phyloP scores from a whole-genome alignment of 73 alveolate species.

The Stentor roeselii region DNA sequence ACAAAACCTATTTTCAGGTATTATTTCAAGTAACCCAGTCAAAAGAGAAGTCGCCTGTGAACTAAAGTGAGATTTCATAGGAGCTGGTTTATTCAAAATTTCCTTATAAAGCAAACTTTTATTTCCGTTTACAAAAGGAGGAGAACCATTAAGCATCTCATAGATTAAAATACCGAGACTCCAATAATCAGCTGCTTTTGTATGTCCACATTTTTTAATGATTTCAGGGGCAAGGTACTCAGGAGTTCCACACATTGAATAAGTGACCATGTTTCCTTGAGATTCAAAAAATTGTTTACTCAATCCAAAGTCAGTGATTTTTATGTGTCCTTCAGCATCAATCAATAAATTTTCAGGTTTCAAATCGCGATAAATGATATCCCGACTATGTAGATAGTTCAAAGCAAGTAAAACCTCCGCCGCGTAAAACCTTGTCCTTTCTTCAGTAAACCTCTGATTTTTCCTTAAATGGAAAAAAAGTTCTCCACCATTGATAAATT shows the following conservation, averaged over 20 bases:
- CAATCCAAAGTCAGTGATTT: conserved; percentile 90
- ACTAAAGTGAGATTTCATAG: conserved; percentile 63
- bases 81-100: conserved; percentile 68
- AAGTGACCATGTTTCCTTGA: conserved; percentile 65
- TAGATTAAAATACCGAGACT: conserved; percentile 79
- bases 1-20: conserved; percentile 64
- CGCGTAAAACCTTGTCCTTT: conserved; percentile 71
- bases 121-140: conserved; percentile 84
- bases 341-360: conserved; percentile 91
- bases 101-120: conserved; percentile 74
- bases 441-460: conserved; percentile 73
- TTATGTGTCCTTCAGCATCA: conserved; percentile 76
- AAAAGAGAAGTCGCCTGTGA: conserved; percentile 77
- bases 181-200: conserved; percentile 95
- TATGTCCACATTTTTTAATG: conserved; percentile 78
- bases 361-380: conserved; percentile 86
- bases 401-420: conserved; percentile 84
- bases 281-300: conserved; percentile 92
- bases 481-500: conserved; percentile 91
- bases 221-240: conserved; percentile 92
- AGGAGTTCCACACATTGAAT: conserved; percentile 48
- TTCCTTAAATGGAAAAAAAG: conserved; percentile 80
- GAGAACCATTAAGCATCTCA: conserved; percentile 91
- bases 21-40: conserved; percentile 57
- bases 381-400: conserved; percentile 78